Evolutionary conservation across 1,284 basidiomycete species (phyloP).

Genomic region (Marasmius sp.): DNA sequence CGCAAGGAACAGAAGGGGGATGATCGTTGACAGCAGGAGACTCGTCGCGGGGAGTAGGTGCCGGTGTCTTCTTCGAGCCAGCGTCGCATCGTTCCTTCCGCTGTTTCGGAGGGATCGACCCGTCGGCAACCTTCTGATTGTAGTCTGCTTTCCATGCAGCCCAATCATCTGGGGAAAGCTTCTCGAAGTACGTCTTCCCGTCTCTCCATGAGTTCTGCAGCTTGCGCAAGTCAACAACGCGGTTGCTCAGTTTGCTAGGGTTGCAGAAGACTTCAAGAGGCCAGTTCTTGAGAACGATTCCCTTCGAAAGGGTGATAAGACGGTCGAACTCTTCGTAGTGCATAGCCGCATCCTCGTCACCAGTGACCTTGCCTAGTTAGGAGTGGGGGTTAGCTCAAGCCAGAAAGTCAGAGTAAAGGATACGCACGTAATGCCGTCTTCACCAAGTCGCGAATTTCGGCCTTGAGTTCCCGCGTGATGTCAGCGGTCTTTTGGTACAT

Average conservation of each 20-base stretch:
- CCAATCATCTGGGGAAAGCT: neutral
- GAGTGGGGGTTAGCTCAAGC: neutral
- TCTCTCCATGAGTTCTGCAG: neutral
- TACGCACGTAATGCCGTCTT: neutral
- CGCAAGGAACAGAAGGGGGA: neutral
- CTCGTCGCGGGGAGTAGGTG: neutral
- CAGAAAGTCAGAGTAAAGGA: neutral
- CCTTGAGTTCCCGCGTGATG: neutral
- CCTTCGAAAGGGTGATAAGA: conserved; percentile 19
- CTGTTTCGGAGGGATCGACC: neutral
- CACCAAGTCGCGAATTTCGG: neutral
- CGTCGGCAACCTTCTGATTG: neutral
- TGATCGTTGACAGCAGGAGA: neutral
- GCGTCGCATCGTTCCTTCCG: neutral
- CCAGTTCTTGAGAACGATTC: conserved; percentile 24
- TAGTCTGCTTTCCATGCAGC: neutral
- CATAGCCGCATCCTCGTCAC: neutral
- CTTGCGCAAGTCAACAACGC: neutral
- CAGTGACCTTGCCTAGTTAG: neutral
- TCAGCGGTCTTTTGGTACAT: neutral
- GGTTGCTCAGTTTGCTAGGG: conserved; percentile 12
- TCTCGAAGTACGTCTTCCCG: neutral
- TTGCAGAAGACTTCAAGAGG: conserved; percentile 21
- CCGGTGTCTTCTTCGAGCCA: neutral
- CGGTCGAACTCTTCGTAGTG: conserved; percentile 15